These are phyloP conservation scores for Hyphopichia buzzinii DNA, from an alignment of 1,139 yeast genomes.

Conservation along the genomic window DNA sequence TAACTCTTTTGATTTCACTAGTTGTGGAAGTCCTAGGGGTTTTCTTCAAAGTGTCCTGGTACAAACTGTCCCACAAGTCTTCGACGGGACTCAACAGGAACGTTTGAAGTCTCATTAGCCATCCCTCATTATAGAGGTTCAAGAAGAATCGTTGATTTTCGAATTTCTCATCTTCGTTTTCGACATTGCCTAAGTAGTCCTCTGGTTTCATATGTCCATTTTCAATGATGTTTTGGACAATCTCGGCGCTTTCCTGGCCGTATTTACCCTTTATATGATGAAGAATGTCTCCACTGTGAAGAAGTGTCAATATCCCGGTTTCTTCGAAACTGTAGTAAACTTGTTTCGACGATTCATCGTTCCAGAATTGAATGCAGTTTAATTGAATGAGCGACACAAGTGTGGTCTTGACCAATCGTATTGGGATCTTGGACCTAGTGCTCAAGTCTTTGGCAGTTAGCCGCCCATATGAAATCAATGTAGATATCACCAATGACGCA, in stretches of 20 bases:
- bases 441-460: slow-evolving; percentile 49
- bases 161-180: slow-evolving; percentile 21
- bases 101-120: slow-evolving; percentile 45
- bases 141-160: slow-evolving; percentile 37
- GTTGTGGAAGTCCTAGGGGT: slow-evolving; percentile 52
- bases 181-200: slow-evolving; percentile 52
- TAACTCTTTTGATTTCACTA: slow-evolving; percentile 61
- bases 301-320: slow-evolving; percentile 58
- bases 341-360: slow-evolving; percentile 36
- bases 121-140: slow-evolving; percentile 53
- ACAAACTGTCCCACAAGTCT: slow-evolving; percentile 58
- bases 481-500: slow-evolving; percentile 54
- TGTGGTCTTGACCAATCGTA: slow-evolving; percentile 49
- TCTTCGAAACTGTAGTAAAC: slow-evolving; percentile 63
- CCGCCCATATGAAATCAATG: slow-evolving; percentile 60
- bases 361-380: slow-evolving; percentile 57
- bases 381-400: slow-evolving; percentile 67
- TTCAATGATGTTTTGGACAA: slow-evolving; percentile 67
- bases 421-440: slow-evolving; percentile 37
- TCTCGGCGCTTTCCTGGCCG: slow-evolving; percentile 57
- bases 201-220: slow-evolving; percentile 62
- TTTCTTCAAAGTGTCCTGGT: slow-evolving; percentile 46
- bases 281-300: slow-evolving; percentile 79
- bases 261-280: slow-evolving; percentile 42
- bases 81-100: slow-evolving; percentile 46